These are phyloP conservation scores for Aureobasidium subglaciale DNA, from an alignment of 2,329 filamentous ascomycete genomes.

Conservation along the genomic window DNA sequence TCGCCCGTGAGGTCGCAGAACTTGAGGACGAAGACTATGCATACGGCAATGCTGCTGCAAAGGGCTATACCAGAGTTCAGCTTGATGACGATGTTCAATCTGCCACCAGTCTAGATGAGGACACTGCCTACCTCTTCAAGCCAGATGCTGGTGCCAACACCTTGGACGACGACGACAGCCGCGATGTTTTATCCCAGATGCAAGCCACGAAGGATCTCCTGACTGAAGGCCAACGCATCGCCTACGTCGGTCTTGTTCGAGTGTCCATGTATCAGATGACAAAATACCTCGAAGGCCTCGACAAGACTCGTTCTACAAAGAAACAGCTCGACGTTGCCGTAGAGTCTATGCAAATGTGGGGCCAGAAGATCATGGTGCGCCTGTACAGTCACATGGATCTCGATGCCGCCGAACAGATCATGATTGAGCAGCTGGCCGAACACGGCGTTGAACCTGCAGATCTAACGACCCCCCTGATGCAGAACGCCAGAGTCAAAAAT, in stretches of 20 bases:
- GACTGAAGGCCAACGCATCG: constrained; percentile 90
- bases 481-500: constrained; percentile 88
- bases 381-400: constrained; percentile 97
- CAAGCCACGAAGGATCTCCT: constrained; percentile 92
- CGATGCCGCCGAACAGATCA: constrained; percentile 81
- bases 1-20: constrained; percentile 71
- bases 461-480: constrained; percentile 78
- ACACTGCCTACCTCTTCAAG: constrained; percentile 92
- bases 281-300: constrained; percentile 57
- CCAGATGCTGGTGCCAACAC: constrained; percentile 52
- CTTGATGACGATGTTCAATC: constrained; percentile 92
- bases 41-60: constrained; percentile 81
- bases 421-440: constrained; percentile 94
- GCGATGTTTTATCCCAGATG: constrained; percentile 83
- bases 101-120: constrained; percentile 92
- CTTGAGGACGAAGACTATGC: constrained; percentile 59
- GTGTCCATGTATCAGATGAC: constrained; percentile 74
- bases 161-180: constrained; percentile 65
- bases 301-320: constrained; percentile 58
- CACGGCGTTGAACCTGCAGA: constrained; percentile 84
- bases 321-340: constrained; percentile 63
- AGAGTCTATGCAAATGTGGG: constrained; percentile 89
- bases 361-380: constrained; percentile 95
- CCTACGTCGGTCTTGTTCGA: constrained; percentile 86
- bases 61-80: constrained; percentile 91